Evolutionary conservation across 257 asterid genomes (phyloP), one percentile per base, ranked within the genome.

Genomic region (Salvia splendens): DNA sequence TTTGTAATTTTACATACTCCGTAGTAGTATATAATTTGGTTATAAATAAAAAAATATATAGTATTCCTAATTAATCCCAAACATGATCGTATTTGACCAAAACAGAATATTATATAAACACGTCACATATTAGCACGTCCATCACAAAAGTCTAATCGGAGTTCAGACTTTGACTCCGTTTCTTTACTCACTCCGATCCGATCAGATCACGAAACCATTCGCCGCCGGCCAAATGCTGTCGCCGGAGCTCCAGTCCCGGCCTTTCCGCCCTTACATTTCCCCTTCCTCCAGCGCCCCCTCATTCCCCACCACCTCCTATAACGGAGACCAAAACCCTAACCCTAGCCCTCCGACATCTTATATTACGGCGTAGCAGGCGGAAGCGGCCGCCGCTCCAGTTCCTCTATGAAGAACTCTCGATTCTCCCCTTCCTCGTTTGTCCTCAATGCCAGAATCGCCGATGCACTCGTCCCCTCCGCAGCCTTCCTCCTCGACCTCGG

Each of bases 401-500:
- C 89, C 40, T 69, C 87, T 35, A 33, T 76, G 74, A 81, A 78
- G 82, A 85, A 73, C 64, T 78, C 98, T 30, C 79, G 96, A 58
- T 87, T 87, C 75, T 48, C 88, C 12, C 86, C 89, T 11, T 84
- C 97, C 8, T 65, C 82, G 12, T 91, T 94, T 63, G 68, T 71
- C 79, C 90, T 91, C 84, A 94, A 94, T 80, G 84, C 83, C 42
- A 81, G 98, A 69, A 79, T 91, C 64, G 93, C 96, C 9, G 72
- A 85, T 50, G 92, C 93, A 15, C 82, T 94, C 38, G 90, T 91
- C 49, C 99, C 99, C 6, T 78, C 78, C 35, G 92, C 90, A 46
- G 91, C 81, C 45, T 91, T 94, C 76, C 97, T 94, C 76, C 77
- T 94, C 42, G 99, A 94, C 90, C 91, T 94, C 46, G 99, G 99